Base-by-base conservation (phyloP, 2,329 filamentous ascomycete species). In the Atkinsonella texensis region DNA sequence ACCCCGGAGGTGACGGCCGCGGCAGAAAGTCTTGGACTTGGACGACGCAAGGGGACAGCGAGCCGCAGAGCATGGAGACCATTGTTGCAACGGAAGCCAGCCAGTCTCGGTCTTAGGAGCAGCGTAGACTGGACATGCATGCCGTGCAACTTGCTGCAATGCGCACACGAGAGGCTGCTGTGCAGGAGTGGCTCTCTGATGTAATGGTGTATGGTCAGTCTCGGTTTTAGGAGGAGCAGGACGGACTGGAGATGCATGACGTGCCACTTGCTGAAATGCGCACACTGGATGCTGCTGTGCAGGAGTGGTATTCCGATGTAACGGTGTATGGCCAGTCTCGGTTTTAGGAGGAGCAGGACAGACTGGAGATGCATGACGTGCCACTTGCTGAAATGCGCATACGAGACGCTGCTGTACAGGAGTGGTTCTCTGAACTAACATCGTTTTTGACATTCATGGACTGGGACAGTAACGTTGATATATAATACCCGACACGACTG, bases 11-110 rank as follows among this genome's bases (percentile, higher is more conserved):
- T 6, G 53, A 54, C 1, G 55, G 58, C 15, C 48, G 52, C 2
- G 43, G 44, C 3, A 52, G 52, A 18, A 58, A 54, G 43, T 57
- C 56, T 10, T 69, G 67, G 66, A 57, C 52, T 6, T 70, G 67
- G 68, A 55, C 60, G 1, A 52, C 55, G 0, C 53, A 55, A 13
- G 53, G 42, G 0, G 40, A 48, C 15, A 49, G 56, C 48, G 58
- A 63, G 43, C 28, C 45, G 11, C 41, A 51, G 2, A 52, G 56
- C 15, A 50, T 64, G 15, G 56, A 65, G 10, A 55, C 59, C 1
- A 46, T 64, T 18, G 56, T 67, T 35, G 47, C 50, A 35, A 49
- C 40, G 1, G 54, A 57, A 20, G 51, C 57, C 51, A 51, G 47
- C 32, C 57, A 57, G 48, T 45, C 48, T 17, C 35, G 54, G 33